Conservation (phyloP, 2,329 filamentous ascomycete genomes). For the Diaporthe sp. region DNA sequence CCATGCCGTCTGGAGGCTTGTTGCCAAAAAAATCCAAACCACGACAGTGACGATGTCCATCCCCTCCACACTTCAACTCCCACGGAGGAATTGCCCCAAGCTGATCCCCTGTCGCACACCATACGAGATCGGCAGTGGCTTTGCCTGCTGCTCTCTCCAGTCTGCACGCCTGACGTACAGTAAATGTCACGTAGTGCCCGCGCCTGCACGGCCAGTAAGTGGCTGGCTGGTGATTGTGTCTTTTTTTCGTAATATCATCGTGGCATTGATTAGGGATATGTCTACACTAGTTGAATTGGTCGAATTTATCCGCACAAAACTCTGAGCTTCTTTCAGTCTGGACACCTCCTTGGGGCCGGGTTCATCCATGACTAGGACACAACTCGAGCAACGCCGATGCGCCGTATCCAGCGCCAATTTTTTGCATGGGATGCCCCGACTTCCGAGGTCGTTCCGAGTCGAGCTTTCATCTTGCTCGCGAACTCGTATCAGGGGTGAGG, state of each 20-base stretch:
- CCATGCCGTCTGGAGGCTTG: background rate
- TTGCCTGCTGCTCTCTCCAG: background rate
- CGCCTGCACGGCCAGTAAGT: background rate
- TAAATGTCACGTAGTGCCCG: background rate
- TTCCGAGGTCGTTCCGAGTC: conserved; percentile 16
- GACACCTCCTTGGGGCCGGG: background rate
- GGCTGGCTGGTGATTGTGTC: background rate
- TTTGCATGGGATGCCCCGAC: conserved; percentile 16
- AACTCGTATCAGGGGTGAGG: conserved; percentile 8
- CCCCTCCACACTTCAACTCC: background rate
- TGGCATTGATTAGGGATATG: background rate
- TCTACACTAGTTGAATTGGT: background rate
- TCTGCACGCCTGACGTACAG: background rate
- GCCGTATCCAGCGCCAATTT: background rate
- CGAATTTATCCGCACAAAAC: conserved; percentile 20
- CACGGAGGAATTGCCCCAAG: background rate
- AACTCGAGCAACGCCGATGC: background rate
- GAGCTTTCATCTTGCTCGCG: background rate
- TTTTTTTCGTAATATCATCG: background rate
- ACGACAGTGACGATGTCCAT: background rate
- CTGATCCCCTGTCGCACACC: background rate
- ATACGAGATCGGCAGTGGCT: background rate
- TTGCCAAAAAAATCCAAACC: background rate
- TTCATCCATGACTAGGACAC: conserved; percentile 21
- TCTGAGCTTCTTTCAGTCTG: background rate